Evolutionary conservation across 2,329 filamentous ascomycete genomes (phyloP), one percentile per base, ranked within the genome.

Genomic region (Alternaria sp.): DNA sequence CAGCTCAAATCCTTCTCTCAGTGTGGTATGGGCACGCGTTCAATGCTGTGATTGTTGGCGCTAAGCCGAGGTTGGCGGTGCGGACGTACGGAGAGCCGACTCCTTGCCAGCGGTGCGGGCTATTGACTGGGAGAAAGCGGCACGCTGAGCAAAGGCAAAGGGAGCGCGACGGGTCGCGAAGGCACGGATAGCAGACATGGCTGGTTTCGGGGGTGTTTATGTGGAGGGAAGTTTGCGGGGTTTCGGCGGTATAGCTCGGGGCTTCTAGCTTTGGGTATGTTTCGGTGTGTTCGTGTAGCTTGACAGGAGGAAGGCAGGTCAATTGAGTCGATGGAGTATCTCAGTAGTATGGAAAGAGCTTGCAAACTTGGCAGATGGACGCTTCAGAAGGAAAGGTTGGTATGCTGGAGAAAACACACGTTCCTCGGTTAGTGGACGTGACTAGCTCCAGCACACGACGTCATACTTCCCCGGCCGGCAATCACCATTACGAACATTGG

Each of bases 51-150:
- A 19, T 21, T 30, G 26, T n/a, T 59, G 32, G 32, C 32, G 49
- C 17, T 53, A 47, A 21, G 44, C 32, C n/a, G 40, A 55, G 45
- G 21, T 36, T 23, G 52, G 25, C 13, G 45, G 25, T 36, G 23
- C 17, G 28, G 49, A 68, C 82, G 44, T 81, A 85, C 83, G 76
- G 36, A 83, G 77, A 59, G 76, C 73, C 43, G 76, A 74, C 71
- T 85, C 83, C 75, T 85, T 84, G 62, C 81, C 81, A 23, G 77
- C 78, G 55, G 66, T 59, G 40, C 79, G 69, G n/a, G 77, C 72
- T 62, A 76, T 78, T 43, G 80, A 80, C 66, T 76, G 68, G 23
- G 72, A 77, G 69, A 83, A 81, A n/a, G 71, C 71, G 26, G 77
- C 74, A 57, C 77, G 74, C 69, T 78, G 75, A n/a, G 65, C 32